Base-by-base conservation (phyloP, 257 asterid species). In the Scutellaria minor region DNA sequence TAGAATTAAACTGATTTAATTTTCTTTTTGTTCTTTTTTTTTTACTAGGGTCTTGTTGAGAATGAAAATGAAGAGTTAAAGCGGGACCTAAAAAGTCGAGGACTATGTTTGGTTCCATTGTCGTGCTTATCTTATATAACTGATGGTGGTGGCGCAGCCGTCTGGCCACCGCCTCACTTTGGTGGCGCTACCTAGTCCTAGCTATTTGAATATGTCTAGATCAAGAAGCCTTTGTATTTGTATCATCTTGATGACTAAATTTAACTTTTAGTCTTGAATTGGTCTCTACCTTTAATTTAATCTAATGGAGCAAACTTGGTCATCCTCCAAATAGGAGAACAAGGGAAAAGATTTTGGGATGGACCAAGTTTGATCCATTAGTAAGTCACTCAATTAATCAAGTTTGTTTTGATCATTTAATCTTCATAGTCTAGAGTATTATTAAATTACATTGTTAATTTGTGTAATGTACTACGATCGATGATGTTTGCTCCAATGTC, bases 281-380 rank as follows among this genome's bases (percentile, higher is more conserved):
- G 46, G 14, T 56, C 13, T 15, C 14, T 12, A 13, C 15, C 47
- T 50, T 69, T 57, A 63, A 66, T 74, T 76, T 22, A 70, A 27
- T 71, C 72, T 79, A 69, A 67, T 91, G 95, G 97, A 91, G 83
- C 93, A 91, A 86, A 80, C 85, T 87, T 91, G 96, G 97, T 89
- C 97, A 85, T 86, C 85, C 85, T 76, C 50, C 15, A 73, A 82
- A 42, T 68, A 54, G 54, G 68, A 8, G 52, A 53, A 54, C 47
- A 47, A 51, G 0, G 46, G 3, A 57, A 41, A 52, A 41, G 54
- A 50, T 62, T 50, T 59, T 58, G 86, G 85, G 78, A 84, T 83
- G 81, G 97, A 91, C 97, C 97, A 91, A 86, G 89, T 84, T 87
- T 91, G 96, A 87, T 91, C 95, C 97, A 91, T 91, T 81, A 73